Percentiles rank a stretch among this genome's conserved stretches.
These are phyloP conservation scores for Phytophthora hibernalis DNA, from an alignment of 352 stramenopile genomes.

Conservation along the genomic window DNA sequence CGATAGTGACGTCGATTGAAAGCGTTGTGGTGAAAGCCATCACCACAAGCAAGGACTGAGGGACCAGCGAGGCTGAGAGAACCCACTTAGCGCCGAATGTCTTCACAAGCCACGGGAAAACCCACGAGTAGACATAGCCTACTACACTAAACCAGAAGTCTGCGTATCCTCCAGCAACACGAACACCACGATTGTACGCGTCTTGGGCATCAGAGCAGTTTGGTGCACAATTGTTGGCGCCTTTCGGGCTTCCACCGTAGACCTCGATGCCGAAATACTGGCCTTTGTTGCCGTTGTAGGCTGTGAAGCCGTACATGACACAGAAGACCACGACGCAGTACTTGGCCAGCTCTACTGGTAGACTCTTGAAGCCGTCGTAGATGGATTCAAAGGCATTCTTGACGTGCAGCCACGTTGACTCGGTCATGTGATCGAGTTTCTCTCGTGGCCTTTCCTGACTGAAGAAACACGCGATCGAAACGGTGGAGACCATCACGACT, in stretches of 20 bases:
- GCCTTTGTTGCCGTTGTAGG: constrained; percentile 60
- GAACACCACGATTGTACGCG: constrained; percentile 45
- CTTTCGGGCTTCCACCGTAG: constrained; percentile 18
- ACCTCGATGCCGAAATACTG: constrained; percentile 36
- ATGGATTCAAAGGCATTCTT: constrained; percentile 38
- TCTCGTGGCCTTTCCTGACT: constrained; percentile 17
- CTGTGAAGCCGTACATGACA: constrained; percentile 53
- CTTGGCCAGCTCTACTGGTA: constrained; percentile 45
- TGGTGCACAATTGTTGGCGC: constrained; percentile 28
- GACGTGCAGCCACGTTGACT: constrained; percentile 14
- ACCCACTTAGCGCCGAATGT: constrained; percentile 38
- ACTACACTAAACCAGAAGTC: constrained; percentile 54
- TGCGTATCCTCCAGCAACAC: constrained; percentile 37
- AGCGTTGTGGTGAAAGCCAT: constrained; percentile 24
- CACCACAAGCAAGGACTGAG: constrained; percentile 23
- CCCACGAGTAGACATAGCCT: constrained; percentile 51
- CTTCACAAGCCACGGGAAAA: constrained; percentile 48
- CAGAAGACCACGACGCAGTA: constrained; percentile 59
- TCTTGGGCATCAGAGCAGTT: constrained; percentile 44
- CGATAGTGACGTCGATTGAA: constrained; percentile 22
- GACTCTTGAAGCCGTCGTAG: constrained; percentile 43
- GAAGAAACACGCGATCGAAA: constrained; percentile 26
- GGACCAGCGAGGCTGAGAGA: constrained; percentile 19
- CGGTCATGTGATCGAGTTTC: constrained; percentile 20
- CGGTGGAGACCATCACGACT: constrained; percentile 21